Evolutionary conservation across 495 filamentous ascomycete species (phyloP).

Genomic region (Daldinia concentrica): DNA sequence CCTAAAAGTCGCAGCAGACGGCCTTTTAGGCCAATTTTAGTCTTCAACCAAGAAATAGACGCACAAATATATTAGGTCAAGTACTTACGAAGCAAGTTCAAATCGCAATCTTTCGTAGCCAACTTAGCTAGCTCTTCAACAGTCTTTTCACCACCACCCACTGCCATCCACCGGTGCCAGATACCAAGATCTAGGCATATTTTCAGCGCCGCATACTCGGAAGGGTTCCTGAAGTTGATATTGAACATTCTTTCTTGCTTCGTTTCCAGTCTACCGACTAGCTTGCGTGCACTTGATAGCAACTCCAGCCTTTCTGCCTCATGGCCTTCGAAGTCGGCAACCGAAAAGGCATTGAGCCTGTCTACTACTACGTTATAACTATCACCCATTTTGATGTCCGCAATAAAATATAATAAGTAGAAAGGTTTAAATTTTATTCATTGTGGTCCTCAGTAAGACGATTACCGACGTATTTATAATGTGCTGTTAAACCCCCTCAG

Average conservation of each 20-base stretch:
- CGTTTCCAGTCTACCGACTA: conserved; percentile 38
- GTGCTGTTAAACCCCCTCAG: neutral
- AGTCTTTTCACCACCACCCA: conserved; percentile 35
- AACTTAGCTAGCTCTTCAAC: conserved; percentile 33
- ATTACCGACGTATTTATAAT: neutral
- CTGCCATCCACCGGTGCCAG: conserved; percentile 34
- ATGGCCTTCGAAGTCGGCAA: conserved; percentile 27
- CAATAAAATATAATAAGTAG: neutral
- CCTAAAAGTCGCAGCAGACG: conserved; percentile 39
- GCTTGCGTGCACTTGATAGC: conserved; percentile 31
- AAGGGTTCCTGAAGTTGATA: conserved; percentile 25
- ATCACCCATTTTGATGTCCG: conserved; percentile 2
- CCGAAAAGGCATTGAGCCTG: conserved; percentile 28
- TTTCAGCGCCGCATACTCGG: conserved; percentile 31
- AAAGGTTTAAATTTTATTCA: neutral
- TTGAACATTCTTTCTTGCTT: conserved; percentile 27
- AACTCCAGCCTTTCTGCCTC: conserved; percentile 24
- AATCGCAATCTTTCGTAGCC: conserved; percentile 29
- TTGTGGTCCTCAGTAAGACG: neutral
- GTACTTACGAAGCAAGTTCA: conserved; percentile 39
- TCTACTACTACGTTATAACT: conserved; percentile 2
- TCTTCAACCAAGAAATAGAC: neutral
- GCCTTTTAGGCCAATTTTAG: conserved; percentile 18
- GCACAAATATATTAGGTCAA: neutral
- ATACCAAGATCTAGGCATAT: conserved; percentile 35